Evolutionary conservation across 306 rosid genomes (phyloP), one percentile per base, ranked within the genome.

Genomic region (Pyrus pyrifolia): DNA sequence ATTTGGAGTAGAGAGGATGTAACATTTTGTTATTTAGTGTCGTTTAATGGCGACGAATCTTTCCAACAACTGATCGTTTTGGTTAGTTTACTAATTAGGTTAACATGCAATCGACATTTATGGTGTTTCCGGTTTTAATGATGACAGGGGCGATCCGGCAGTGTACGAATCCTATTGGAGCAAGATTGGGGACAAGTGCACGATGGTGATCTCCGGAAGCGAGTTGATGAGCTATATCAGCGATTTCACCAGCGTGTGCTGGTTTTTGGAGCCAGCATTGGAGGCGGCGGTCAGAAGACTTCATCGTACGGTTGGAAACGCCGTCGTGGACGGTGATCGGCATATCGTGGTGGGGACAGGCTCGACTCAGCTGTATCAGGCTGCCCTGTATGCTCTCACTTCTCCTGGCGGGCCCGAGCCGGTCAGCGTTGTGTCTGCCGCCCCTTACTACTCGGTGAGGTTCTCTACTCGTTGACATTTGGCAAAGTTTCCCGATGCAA

Each of bases 391-490:
- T 40, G 97, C 97, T 69, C 93, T 90, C 74, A 78, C 89, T 49
- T 13, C 89, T 53, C 73, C 86, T 0, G 42, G 76, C 6, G 25
- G 79, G 6, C 14, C 89, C 11, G 30, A 66, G 5, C 91, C 97
- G 17, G 52, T 87, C 68, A 81, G 80, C 42, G 89, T 94, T 25
- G 88, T 94, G 3, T 87, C 89, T 65, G 88, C 92, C 11, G 84
- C 91, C 40, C 97, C 98, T 78, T 86, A 81, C 84, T 90, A 92
- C 74, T 94, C 96, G 88, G 97, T 94, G 2, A 71, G 82, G 18
- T 46, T 58, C 67, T 12, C 40, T 40, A 31, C 67, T 62, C 5
- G n/a, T 64, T 64, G 23, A 31, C 45, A 64, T 30, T 30, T 64
- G 8, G 25, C 62, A 21, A 57, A 13, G 27, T 25, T 60, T 60